Conservation (phyloP, 2,329 filamentous ascomycete species). For the Fusarium pininemorale region DNA sequence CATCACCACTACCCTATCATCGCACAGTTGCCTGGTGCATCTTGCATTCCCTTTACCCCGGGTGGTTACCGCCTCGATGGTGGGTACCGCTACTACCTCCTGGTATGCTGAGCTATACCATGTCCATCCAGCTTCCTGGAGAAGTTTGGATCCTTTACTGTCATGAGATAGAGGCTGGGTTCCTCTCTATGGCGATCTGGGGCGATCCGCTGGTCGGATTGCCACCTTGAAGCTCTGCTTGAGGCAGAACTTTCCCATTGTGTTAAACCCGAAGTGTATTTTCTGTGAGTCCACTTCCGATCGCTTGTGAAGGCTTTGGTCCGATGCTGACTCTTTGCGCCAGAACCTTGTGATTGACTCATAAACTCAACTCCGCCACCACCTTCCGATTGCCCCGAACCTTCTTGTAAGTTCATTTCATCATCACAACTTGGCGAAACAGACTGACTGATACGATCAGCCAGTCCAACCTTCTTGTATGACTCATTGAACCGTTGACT, state of each 20-base stretch:
- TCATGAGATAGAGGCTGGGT: not conserved
- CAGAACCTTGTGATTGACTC: not conserved
- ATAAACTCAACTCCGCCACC: not conserved
- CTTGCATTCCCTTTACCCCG: not conserved
- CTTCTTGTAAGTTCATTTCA: not conserved
- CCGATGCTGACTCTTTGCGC: not conserved
- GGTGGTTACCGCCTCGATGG: not conserved
- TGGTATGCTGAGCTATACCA: not conserved
- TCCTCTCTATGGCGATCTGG: not conserved
- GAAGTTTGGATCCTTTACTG: not conserved
- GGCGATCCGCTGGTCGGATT: not conserved
- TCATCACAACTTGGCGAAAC: not conserved
- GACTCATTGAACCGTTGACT: not conserved
- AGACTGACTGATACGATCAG: rapidly evolving
- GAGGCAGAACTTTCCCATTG: not conserved
- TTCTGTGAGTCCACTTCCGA: not conserved
- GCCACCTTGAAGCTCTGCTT: not conserved
- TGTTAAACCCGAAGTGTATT: not conserved
- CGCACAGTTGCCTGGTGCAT: not conserved
- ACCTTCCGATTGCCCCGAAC: not conserved
- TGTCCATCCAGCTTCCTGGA: not conserved
- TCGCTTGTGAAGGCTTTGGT: rapidly evolving
- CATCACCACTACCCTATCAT: not conserved
- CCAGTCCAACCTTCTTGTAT: not conserved
- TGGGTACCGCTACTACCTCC: not conserved